A percentile compares a stretch with the other conserved stretches of the same genome.
Conservation (phyloP, 1,139 yeast species). For the Taphrina deformans region DNA sequence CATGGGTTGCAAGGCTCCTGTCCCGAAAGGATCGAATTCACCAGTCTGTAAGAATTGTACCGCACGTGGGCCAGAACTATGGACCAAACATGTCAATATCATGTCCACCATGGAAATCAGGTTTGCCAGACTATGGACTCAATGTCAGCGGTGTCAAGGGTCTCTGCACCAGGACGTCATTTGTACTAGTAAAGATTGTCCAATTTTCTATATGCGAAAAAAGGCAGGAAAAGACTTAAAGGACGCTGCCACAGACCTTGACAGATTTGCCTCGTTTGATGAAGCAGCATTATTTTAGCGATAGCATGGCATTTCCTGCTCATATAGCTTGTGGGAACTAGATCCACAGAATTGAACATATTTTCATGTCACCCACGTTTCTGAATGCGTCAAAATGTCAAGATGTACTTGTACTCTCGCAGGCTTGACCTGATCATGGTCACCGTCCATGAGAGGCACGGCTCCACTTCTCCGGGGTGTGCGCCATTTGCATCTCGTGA, state of each 20-base stretch:
- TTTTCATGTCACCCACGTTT: no score
- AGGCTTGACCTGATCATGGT: no score
- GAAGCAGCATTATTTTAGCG: constrained; percentile 8
- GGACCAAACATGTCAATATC: constrained; percentile 73
- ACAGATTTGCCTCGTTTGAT: constrained; percentile 27
- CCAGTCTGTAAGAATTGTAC: constrained; percentile 82
- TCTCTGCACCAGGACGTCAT: constrained; percentile 92
- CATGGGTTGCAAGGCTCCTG: constrained; percentile 81
- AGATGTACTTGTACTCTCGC: no score
- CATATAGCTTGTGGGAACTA: no score
- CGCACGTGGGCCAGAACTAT: constrained; percentile 70
- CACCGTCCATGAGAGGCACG: no score
- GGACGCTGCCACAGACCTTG: constrained; percentile 21
- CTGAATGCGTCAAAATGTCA: no score
- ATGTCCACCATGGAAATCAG: constrained; percentile 78
- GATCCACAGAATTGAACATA: no score
- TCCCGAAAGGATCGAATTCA: constrained; percentile 62
- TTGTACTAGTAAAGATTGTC: constrained; percentile 95
- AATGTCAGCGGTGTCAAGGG: constrained; percentile 97
- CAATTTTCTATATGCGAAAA: constrained; percentile 95
- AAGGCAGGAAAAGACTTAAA: constrained; percentile 51
- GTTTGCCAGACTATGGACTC: constrained; percentile 93
- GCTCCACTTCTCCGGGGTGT: neutral
- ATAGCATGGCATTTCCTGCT: neutral
- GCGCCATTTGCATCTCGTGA: no score